Percentiles rank a stretch among this genome's conserved stretches.
phyloP scores from a whole-genome alignment of 495 filamentous ascomycete genomes.

The Lepidopterella palustris region DNA sequence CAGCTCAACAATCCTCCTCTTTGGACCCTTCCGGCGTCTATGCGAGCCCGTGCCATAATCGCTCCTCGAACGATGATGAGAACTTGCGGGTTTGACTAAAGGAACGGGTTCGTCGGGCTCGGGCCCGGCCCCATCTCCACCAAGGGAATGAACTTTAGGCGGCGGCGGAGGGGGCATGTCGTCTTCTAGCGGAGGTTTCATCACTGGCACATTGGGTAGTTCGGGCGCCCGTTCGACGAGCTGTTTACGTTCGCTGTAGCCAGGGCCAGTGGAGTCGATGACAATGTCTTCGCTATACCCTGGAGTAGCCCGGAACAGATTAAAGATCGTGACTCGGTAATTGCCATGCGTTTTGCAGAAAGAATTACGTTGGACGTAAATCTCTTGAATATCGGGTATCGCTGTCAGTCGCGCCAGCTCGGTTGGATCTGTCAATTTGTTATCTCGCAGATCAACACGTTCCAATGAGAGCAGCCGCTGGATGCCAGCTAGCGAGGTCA shows the following conservation, averaged over 20 bases:
- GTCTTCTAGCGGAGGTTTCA: constrained; percentile 57
- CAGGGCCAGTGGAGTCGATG: constrained; percentile 76
- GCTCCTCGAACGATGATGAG: constrained; percentile 29
- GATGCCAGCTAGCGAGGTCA: constrained; percentile 82
- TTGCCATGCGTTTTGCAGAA: constrained; percentile 80
- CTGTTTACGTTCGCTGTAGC: constrained; percentile 73
- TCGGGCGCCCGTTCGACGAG: constrained; percentile 77
- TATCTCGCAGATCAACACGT: constrained; percentile 85
- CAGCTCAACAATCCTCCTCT: constrained; percentile 79
- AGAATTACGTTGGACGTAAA: constrained; percentile 85
- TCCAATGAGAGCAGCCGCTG: constrained; percentile 84
- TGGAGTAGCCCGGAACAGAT: constrained; percentile 87
- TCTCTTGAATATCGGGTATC: constrained; percentile 83
- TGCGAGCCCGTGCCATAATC: constrained; percentile 27
- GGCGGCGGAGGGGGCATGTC: constrained; percentile 15
- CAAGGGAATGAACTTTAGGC: constrained; percentile 37
- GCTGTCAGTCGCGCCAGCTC: constrained; percentile 86
- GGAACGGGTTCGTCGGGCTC: not conserved
- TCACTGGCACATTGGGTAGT: constrained; percentile 64
- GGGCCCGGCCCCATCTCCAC: constrained; percentile 36
- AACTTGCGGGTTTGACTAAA: constrained; percentile 6
- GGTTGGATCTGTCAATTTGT: constrained; percentile 79
- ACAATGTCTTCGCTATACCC: constrained; percentile 86
- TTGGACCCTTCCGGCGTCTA: constrained; percentile 43
- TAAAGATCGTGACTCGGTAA: constrained; percentile 88